Percentiles rank a stretch among this genome's conserved stretches.
Conservation (phyloP, 495 filamentous ascomycete genomes). For the Extremus antarcticus region DNA sequence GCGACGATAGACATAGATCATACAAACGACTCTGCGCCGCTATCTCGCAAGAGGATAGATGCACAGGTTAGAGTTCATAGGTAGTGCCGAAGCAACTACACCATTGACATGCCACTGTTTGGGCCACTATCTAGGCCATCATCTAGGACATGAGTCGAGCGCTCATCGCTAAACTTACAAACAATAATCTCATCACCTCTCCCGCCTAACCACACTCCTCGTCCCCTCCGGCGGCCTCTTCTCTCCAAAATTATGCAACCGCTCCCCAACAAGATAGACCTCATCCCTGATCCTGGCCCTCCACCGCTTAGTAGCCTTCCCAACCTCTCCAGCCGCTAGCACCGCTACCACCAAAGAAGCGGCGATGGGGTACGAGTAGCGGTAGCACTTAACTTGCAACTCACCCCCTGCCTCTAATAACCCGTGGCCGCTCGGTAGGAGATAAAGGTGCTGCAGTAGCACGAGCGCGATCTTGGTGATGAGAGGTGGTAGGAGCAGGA, state of each 20-base stretch:
- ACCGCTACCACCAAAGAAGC: slow-evolving; percentile 36
- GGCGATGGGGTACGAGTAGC: slow-evolving; percentile 31
- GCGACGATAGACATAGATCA: too few relatives aligned
- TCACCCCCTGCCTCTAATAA: neutral
- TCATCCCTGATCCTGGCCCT: slow-evolving; percentile 78
- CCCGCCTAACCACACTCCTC: slow-evolving; percentile 12
- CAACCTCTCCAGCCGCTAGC: slow-evolving; percentile 39
- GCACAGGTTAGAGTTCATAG: too few relatives aligned
- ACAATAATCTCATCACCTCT: slow-evolving; percentile 3
- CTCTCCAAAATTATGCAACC: slow-evolving; percentile 85
- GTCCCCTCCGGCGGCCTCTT: slow-evolving; percentile 22
- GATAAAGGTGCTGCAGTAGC: slow-evolving; percentile 25
- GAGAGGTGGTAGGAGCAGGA: slow-evolving; percentile 48
- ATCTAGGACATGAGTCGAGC: too few relatives aligned
- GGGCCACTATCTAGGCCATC: too few relatives aligned
- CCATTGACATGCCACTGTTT: too few relatives aligned
- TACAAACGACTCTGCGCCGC: too few relatives aligned
- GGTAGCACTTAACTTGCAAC: slow-evolving; percentile 18
- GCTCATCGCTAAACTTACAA: too few relatives aligned
- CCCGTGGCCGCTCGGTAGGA: neutral
- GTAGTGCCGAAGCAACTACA: too few relatives aligned
- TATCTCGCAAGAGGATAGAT: too few relatives aligned
- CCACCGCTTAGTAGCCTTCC: slow-evolving; percentile 52
- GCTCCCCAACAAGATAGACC: slow-evolving; percentile 89
- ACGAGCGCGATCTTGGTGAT: slow-evolving; percentile 32